A percentile compares a stretch with the other conserved stretches of the same genome.
Evolutionary conservation across 1,284 basidiomycete species (phyloP).

Genomic region (Porogramme epimiltina): DNA sequence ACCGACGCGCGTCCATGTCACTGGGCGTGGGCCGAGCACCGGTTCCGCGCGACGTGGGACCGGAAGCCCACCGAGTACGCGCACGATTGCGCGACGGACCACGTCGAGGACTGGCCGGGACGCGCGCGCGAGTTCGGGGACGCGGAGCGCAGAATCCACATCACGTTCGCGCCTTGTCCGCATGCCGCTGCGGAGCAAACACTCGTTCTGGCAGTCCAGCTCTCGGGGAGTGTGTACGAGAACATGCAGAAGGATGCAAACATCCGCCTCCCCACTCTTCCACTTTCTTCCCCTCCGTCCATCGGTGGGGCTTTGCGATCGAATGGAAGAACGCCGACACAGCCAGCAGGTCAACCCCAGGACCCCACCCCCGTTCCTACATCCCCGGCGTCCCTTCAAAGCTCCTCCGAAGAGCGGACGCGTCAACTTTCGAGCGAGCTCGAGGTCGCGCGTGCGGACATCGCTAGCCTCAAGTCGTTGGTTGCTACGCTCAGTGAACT

Average conservation of each 20-base stretch:
- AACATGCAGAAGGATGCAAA: not conserved
- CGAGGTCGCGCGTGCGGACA: no score
- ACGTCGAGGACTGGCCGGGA: not conserved
- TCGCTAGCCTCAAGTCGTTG: no score
- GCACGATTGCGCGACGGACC: conserved; percentile 1
- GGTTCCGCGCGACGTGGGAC: no score
- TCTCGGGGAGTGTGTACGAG: not conserved
- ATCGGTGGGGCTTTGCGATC: no score
- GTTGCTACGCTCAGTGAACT: no score
- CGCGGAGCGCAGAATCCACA: not conserved
- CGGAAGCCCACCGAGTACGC: not conserved
- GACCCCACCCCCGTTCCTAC: no score
- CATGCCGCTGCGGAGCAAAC: not conserved
- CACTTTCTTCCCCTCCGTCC: no score
- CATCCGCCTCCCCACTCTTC: not conserved
- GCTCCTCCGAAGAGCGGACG: no score
- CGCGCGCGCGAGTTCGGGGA: not conserved
- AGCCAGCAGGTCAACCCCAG: no score
- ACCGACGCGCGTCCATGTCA: not conserved
- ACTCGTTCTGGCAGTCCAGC: not conserved
- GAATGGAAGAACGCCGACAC: no score
- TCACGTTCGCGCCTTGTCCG: not conserved
- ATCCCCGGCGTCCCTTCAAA: no score
- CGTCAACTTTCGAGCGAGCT: no score
- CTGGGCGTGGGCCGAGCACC: not conserved